These are phyloP conservation scores for Closterium sp. DNA, from an alignment of 139 green algal genomes.

Conservation along the genomic window DNA sequence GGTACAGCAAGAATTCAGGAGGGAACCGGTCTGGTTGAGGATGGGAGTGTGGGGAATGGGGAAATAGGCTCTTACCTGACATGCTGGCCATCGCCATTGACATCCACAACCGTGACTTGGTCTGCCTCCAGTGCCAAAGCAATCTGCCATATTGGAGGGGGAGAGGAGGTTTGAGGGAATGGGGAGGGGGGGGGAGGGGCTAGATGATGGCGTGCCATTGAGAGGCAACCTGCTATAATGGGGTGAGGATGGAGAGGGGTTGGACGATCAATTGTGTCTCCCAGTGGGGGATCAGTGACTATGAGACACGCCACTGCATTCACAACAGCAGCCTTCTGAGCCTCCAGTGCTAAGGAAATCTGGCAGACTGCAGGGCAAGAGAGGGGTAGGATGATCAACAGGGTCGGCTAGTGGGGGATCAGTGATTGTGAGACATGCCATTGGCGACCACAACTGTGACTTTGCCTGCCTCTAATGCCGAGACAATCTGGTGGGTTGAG, in stretches of 20 bases:
- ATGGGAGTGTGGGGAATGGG: neutral
- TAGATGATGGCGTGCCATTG: too few species aligned
- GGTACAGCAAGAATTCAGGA: too few species aligned
- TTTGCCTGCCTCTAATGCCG: conserved; percentile 32
- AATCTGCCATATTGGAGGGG: too few species aligned
- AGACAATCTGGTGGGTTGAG: conserved; percentile 15
- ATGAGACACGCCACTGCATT: neutral
- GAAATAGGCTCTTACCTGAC: conserved; percentile 37
- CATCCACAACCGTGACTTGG: conserved; percentile 42
- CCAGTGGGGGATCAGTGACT: neutral
- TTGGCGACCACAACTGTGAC: conserved; percentile 33
- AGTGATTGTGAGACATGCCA: too few species aligned
- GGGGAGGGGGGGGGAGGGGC: too few species aligned
- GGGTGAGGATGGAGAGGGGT: neutral
- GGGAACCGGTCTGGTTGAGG: too few species aligned
- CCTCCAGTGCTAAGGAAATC: conserved; percentile 41
- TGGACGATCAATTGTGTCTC: too few species aligned
- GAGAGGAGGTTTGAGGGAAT: too few species aligned
- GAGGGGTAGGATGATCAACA: too few species aligned
- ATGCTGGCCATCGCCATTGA: conserved; percentile 36
- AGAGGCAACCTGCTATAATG: conserved; percentile 23
- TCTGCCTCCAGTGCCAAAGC: conserved; percentile 35
- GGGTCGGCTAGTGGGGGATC: too few species aligned
- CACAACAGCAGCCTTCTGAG: conserved; percentile 31
- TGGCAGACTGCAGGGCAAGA: neutral